Evolutionary conservation across 1,139 yeast genomes (phyloP).

Genomic region (Sugiyamaella japonica): DNA sequence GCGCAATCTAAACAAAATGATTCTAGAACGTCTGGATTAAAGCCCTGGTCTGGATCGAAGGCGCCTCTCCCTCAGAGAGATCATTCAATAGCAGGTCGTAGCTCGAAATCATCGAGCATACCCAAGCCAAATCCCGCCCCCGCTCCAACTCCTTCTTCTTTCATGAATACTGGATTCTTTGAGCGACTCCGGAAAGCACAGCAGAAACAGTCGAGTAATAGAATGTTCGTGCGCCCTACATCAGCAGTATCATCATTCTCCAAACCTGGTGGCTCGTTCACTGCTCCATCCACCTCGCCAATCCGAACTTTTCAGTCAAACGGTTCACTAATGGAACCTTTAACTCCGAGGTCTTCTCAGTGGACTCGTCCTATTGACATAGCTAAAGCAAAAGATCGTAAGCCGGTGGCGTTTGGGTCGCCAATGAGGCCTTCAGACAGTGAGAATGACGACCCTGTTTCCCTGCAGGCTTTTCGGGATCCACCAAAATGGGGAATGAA

Average conservation of each 20-base stretch:
- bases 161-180: slow-evolving; percentile 9
- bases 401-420: slow-evolving; percentile 19
- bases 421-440: not conserved
- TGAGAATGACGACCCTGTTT: not conserved
- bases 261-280: not conserved
- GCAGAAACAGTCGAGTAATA: slow-evolving; percentile 13
- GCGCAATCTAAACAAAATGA: slow-evolving; percentile 89
- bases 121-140: not conserved
- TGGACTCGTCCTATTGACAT: slow-evolving; percentile 30
- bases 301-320: slow-evolving; percentile 19
- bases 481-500: slow-evolving; percentile 13
- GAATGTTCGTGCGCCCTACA: not conserved
- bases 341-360: slow-evolving; percentile 31
- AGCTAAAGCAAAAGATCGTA: slow-evolving; percentile 15
- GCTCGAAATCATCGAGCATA: not conserved
- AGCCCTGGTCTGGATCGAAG: not conserved
- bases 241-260: not conserved
- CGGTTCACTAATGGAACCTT: slow-evolving; percentile 29
- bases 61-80: not conserved
- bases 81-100: not conserved
- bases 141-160: not conserved
- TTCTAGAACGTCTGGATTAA: slow-evolving; percentile 67
- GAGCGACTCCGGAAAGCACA: slow-evolving; percentile 14
- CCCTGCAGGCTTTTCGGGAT: slow-evolving; percentile 1
- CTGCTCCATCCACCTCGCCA: slow-evolving; percentile 21